phyloP scores from a whole-genome alignment of 768 basidiomycete species.

The Pleurotus eryngii region DNA sequence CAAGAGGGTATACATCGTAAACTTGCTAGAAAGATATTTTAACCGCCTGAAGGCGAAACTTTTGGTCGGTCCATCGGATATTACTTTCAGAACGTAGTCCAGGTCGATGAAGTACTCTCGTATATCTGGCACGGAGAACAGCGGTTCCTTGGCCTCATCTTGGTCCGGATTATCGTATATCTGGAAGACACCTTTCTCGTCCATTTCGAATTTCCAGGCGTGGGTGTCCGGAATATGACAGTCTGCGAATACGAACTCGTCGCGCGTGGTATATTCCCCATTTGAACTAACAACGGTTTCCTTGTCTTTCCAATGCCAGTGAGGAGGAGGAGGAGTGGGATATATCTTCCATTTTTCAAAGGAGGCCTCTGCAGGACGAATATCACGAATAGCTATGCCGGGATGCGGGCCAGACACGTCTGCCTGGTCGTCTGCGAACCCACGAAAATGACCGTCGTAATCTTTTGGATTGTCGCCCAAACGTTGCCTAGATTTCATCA shows the following conservation, averaged over 20 bases:
- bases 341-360: constrained; percentile 82
- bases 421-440: constrained; percentile 58
- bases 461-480: constrained; percentile 95
- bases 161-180: constrained; percentile 52
- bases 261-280: constrained; percentile 19
- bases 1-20: constrained; percentile 86
- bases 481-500: constrained; percentile 79
- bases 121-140: constrained; percentile 79
- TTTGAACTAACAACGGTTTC: constrained; percentile 43
- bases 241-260: constrained; percentile 65
- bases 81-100: constrained; percentile 86
- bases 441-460: constrained; percentile 76
- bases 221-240: constrained; percentile 70
- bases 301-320: constrained; percentile 84
- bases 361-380: constrained; percentile 22
- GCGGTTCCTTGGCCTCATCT: constrained; percentile 49
- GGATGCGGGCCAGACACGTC: constrained; percentile 69
- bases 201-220: constrained; percentile 66
- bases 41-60: constrained; percentile 90
- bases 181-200: constrained; percentile 89
- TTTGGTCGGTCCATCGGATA: constrained; percentile 94
- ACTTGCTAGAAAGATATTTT: constrained; percentile 90
- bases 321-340: constrained; percentile 89
- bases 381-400: constrained; percentile 40
- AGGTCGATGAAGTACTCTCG: constrained; percentile 96